Evolutionary conservation across 116 monocot genomes (phyloP), one percentile per base, ranked within the genome.

Genomic region (Papilionanthe hybrid): DNA sequence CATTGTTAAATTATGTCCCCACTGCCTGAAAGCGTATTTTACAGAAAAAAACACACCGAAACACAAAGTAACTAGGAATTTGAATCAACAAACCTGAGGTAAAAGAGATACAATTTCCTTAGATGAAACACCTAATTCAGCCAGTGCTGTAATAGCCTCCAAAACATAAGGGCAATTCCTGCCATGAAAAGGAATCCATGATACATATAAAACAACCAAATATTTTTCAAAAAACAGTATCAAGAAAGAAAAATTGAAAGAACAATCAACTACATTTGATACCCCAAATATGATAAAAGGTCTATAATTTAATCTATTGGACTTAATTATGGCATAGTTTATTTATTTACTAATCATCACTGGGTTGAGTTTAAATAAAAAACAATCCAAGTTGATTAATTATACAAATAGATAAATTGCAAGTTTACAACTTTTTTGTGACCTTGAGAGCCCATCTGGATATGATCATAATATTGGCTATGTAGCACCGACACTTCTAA

Each of bases 121-220:
- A 9, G 93, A 90, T 58, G 99, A 89, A 82, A 92, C 84, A 67
- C 93, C 93, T 44, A 99, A 75, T 83, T 95, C 99, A 67, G 95
- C 99, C 81, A 99, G 82, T 81, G 93, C 95, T 81, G 87, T 79
- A 81, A 99, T 86, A 25, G 99, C 99, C 80, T 99, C 99, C 84
- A 99, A 79, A 82, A 89, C 84, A 83, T 89, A 95, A 75, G 99
- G 93, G 37, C 93, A 95, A 22, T 90, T 87, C 88, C 99, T 99
- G 87, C 60, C 27, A 81, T 44, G 47, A 76, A 60, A 82, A 56
- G 30, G 41, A 82, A 23, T 25, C 27, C 37, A 75, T 49, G 20
- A 27, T 28, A 72, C 42, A 10, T 48, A 75, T 23, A 27, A 75
- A 75, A 75, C 15, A 75, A 11, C 9, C 27, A 27, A 7, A 73